phyloP scores from a whole-genome alignment of 345 rosid species.

The Noccaea bulbosa region DNA sequence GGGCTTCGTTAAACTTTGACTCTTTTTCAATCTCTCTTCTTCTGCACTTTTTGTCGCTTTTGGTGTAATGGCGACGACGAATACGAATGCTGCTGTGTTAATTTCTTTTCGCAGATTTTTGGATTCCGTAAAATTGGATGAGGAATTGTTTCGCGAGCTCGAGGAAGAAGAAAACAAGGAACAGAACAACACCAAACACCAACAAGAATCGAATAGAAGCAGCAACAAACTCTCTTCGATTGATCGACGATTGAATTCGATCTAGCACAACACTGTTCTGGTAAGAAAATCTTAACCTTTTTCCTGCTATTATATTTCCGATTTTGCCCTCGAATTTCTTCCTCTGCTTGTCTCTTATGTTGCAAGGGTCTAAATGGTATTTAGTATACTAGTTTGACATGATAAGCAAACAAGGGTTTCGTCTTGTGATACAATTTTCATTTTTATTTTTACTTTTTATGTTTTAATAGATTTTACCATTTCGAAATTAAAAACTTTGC shows the following conservation, averaged over 20 bases:
- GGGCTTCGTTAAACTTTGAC: constrained; percentile 52
- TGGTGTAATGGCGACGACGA: constrained; percentile 38
- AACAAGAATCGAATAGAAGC: constrained; percentile 29
- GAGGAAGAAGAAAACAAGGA: neutral
- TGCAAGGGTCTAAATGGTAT: neutral
- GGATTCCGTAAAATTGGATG: constrained; percentile 25
- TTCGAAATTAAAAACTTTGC: neutral
- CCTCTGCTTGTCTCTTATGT: constrained; percentile 3
- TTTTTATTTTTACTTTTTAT: neutral
- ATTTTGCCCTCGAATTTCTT: constrained; percentile 30
- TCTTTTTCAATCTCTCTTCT: constrained; percentile 39
- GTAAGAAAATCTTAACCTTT: constrained; percentile 44
- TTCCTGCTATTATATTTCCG: constrained; percentile 33
- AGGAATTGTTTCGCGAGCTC: constrained; percentile 9
- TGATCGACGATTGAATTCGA: constrained; percentile 37
- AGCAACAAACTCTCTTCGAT: constrained; percentile 38
- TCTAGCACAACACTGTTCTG: constrained; percentile 44
- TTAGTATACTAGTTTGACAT: constrained; percentile 26
- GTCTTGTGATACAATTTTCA: constrained; percentile 7
- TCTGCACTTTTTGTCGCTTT: constrained; percentile 23
- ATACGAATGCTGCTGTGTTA: constrained; percentile 38
- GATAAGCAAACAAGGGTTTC: constrained; percentile 36
- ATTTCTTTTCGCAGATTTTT: constrained; percentile 16
- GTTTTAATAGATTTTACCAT: neutral
- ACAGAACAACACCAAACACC: neutral